A percentile compares a stretch with the other conserved stretches of the same genome.
Evolutionary conservation across 495 filamentous ascomycete genomes (phyloP).

Genomic region (Podospora conica): DNA sequence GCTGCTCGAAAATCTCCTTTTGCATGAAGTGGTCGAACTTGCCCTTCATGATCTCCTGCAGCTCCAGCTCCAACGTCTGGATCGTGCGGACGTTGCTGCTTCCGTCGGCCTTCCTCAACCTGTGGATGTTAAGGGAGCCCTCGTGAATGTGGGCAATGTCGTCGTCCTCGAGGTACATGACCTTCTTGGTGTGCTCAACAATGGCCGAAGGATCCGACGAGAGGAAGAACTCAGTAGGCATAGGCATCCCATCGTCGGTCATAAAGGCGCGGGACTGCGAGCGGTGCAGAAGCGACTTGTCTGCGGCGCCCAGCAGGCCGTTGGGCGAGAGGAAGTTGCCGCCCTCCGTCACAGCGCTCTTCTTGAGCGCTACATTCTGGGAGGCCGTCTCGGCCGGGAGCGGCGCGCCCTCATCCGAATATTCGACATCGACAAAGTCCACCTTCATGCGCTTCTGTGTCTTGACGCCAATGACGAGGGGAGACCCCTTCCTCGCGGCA

Average conservation of each 20-base stretch:
- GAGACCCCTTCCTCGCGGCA: constrained; percentile 95
- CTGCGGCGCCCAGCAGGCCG: constrained; percentile 75
- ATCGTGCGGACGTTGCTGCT: constrained; percentile 94
- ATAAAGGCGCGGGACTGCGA: constrained; percentile 98
- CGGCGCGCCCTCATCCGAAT: constrained; percentile 70
- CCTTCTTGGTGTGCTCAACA: constrained; percentile 99
- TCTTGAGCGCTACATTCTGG: constrained; percentile 94
- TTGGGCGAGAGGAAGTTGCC: constrained; percentile 54
- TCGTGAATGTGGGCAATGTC: constrained; percentile 99
- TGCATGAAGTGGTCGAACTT: constrained; percentile 99
- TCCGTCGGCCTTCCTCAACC: constrained; percentile 91
- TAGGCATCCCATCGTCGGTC: constrained; percentile 92
- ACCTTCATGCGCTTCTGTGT: constrained; percentile 99
- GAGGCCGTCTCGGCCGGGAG: constrained; percentile 92
- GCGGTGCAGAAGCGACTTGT: constrained; percentile 95
- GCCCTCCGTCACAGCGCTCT: constrained; percentile 43
- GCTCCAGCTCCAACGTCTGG: constrained; percentile 95
- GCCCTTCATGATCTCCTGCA: constrained; percentile 99
- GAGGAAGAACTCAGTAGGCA: constrained; percentile 98
- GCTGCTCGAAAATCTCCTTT: constrained; percentile 99
- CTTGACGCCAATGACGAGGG: constrained; percentile 89
- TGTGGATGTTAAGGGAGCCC: constrained; percentile 96
- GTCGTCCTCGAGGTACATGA: constrained; percentile 97
- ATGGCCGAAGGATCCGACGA: constrained; percentile 98
- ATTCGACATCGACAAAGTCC: constrained; percentile 98